A percentile compares a stretch with the other conserved stretches of the same genome.
Conservation (phyloP, 176 grass and related monocot genomes). For the Eleusine indica region DNA sequence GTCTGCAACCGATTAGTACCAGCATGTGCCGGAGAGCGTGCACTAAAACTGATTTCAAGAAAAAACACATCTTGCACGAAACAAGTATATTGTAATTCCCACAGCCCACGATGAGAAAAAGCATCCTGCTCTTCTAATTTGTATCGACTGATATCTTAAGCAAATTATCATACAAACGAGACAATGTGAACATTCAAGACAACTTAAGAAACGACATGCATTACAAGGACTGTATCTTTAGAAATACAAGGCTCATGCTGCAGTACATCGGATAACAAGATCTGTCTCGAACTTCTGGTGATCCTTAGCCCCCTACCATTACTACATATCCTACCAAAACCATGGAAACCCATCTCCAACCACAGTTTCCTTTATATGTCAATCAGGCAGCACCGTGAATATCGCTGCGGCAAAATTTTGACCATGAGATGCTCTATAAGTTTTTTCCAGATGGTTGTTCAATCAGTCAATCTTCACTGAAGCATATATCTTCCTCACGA, state of each 20-base stretch:
- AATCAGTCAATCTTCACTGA: slow-evolving; percentile 81
- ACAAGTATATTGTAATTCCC: neutral
- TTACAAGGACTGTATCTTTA: slow-evolving; percentile 40
- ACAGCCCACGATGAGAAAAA: neutral
- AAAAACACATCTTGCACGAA: neutral
- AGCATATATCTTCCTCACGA: slow-evolving; percentile 78
- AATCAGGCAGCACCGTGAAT: slow-evolving; percentile 27
- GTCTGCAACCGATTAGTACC: no score
- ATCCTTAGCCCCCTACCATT: slow-evolving; percentile 43
- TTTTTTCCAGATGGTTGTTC: slow-evolving; percentile 7
- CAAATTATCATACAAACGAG: neutral
- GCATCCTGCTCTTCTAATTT: neutral
- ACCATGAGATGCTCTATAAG: slow-evolving; percentile 20
- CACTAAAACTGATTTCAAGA: neutral
- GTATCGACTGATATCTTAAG: neutral
- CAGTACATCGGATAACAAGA: slow-evolving; percentile 12
- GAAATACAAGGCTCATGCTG: slow-evolving; percentile 35
- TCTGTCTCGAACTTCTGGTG: slow-evolving; percentile 9
- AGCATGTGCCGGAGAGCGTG: no score
- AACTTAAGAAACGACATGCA: neutral
- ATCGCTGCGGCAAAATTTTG: slow-evolving; percentile 34
- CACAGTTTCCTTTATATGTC: slow-evolving; percentile 33
- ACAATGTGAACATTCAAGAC: neutral
- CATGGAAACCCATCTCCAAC: slow-evolving; percentile 34
- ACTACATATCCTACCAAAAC: slow-evolving; percentile 52